These are phyloP conservation scores for Populus ilicifolia DNA, from an alignment of 345 rosid genomes.

Conservation along the genomic window DNA sequence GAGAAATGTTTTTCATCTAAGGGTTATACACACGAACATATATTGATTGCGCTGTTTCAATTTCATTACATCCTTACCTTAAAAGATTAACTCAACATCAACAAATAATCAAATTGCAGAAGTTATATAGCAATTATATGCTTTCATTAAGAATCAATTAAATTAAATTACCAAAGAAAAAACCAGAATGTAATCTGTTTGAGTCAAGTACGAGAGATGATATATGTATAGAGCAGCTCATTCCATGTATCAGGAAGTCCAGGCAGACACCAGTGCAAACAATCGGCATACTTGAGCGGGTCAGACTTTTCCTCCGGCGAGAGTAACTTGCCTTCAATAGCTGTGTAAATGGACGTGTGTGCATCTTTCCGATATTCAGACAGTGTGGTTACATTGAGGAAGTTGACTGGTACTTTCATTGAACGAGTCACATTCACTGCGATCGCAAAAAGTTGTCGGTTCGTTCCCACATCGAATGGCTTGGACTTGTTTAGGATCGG, in stretches of 20 bases:
- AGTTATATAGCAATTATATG: background rate
- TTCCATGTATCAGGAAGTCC: slow-evolving; percentile 31
- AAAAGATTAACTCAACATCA: background rate
- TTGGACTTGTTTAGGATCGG: slow-evolving; percentile 8
- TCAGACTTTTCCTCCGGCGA: slow-evolving; percentile 10
- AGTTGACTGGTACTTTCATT: slow-evolving; percentile 11
- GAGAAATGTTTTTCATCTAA: background rate
- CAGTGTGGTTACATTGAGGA: slow-evolving; percentile 13
- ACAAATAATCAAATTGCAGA: background rate
- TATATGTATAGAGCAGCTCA: slow-evolving; percentile 14
- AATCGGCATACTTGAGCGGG: slow-evolving; percentile 16
- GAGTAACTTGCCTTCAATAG: slow-evolving; percentile 9
- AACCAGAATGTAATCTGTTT: no score
- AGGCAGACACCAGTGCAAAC: slow-evolving; percentile 21
- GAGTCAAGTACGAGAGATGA: slow-evolving; percentile 3
- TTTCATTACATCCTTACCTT: background rate
- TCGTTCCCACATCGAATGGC: slow-evolving; percentile 21
- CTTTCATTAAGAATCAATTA: no score
- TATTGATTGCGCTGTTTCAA: background rate
- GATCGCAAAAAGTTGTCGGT: background rate
- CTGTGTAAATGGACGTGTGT: slow-evolving; percentile 17
- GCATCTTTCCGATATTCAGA: slow-evolving; percentile 34
- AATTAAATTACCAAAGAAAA: background rate
- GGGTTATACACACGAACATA: background rate
- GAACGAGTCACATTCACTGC: slow-evolving; percentile 10